A percentile compares a stretch with the other conserved stretches of the same genome.
Evolutionary conservation across 345 rosid genomes (phyloP).

Genomic region (Syzygium oleosum): DNA sequence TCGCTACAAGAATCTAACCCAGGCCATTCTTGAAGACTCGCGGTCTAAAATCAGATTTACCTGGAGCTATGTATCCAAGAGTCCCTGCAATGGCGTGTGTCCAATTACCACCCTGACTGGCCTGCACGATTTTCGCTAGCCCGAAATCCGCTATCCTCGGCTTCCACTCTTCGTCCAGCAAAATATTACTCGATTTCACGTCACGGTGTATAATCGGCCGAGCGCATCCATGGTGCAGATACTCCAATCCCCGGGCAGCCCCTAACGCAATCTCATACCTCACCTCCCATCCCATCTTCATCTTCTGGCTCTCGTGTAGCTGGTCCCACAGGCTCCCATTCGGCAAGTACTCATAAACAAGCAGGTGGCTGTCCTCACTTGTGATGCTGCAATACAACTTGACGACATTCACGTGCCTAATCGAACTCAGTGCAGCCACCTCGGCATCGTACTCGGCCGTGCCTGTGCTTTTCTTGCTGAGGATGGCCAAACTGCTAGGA

Average conservation of each 20-base stretch:
- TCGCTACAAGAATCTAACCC: background rate
- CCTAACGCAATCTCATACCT: slow-evolving; percentile 67
- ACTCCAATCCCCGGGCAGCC: slow-evolving; percentile 77
- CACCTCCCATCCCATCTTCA: slow-evolving; percentile 54
- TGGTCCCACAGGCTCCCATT: slow-evolving; percentile 88
- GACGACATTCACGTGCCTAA: slow-evolving; percentile 86
- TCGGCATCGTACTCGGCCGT: slow-evolving; percentile 56
- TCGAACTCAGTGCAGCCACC: slow-evolving; percentile 57
- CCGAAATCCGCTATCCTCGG: slow-evolving; percentile 91
- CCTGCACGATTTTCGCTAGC: slow-evolving; percentile 61
- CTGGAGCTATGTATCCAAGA: slow-evolving; percentile 89
- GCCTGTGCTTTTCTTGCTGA: slow-evolving; percentile 16
- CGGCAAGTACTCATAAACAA: slow-evolving; percentile 76
- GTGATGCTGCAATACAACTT: slow-evolving; percentile 79
- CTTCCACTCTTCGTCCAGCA: slow-evolving; percentile 76
- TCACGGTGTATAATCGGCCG: slow-evolving; percentile 78
- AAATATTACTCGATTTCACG: slow-evolving; percentile 79
- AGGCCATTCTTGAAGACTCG: background rate
- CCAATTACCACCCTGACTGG: slow-evolving; percentile 41
- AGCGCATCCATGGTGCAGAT: slow-evolving; percentile 74
- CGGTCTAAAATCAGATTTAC: slow-evolving; percentile 19
- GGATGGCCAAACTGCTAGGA: slow-evolving; percentile 42
- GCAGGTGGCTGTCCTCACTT: slow-evolving; percentile 73
- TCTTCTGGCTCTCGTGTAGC: slow-evolving; percentile 47
- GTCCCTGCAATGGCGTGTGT: slow-evolving; percentile 59